Evolutionary conservation across 306 rosid species (phyloP).

Genomic region (Astragalus glycyphyllos): DNA sequence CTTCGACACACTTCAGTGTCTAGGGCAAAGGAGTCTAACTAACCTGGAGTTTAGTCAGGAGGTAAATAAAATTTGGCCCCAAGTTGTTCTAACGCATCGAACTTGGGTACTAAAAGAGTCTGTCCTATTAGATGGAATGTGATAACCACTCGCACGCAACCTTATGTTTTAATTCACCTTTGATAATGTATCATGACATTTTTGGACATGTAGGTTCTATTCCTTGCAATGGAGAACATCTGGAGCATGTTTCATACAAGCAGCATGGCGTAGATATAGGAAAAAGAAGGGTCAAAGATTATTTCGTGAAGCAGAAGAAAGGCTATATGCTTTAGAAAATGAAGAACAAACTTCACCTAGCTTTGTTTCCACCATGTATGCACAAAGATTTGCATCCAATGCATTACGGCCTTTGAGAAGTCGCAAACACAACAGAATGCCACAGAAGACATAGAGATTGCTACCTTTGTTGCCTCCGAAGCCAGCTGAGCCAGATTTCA

Average conservation of each 20-base stretch:
- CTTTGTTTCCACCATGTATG: constrained; percentile 45
- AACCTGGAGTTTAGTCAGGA: no score
- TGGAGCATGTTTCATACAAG: constrained; percentile 79
- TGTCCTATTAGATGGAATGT: no score
- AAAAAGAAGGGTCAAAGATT: constrained; percentile 57
- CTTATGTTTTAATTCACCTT: no score
- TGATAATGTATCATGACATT: no score
- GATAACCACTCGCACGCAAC: no score
- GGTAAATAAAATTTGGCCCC: no score
- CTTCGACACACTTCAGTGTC: no score
- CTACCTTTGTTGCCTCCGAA: constrained; percentile 51
- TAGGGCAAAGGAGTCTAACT: no score
- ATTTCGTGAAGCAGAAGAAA: constrained; percentile 54
- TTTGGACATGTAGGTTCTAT: constrained; percentile 39
- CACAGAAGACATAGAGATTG: constrained; percentile 32
- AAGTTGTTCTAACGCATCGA: no score
- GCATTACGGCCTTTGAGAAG: constrained; percentile 38
- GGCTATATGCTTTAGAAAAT: constrained; percentile 14
- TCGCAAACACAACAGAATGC: constrained; percentile 26
- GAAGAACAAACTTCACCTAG: constrained; percentile 46
- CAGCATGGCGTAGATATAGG: constrained; percentile 65
- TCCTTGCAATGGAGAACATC: constrained; percentile 79
- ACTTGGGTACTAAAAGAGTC: no score
- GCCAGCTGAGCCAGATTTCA: constrained; percentile 74
- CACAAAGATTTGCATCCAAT: constrained; percentile 46